Conservation (phyloP, 2,329 filamentous ascomycete species). For the Nemania abortiva region DNA sequence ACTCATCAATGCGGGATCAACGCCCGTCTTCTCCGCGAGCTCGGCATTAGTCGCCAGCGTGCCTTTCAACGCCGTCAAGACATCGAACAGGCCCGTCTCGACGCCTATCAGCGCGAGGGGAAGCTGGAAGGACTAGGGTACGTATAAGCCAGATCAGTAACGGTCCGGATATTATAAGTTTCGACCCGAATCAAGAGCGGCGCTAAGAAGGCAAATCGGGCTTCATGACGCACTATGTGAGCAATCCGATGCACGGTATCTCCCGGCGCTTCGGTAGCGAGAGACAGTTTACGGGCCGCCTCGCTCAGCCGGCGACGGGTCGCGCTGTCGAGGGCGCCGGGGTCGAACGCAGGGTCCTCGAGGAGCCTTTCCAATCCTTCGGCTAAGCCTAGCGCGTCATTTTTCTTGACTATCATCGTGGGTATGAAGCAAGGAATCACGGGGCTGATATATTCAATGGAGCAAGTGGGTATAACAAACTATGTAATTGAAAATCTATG, state of each 20-base stretch:
- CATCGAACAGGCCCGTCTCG: slow-evolving; percentile 35
- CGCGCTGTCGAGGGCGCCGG: slow-evolving; percentile 29
- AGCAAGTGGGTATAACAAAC: no score
- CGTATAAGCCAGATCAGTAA: slow-evolving; percentile 9
- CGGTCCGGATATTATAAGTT: background rate
- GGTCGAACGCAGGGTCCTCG: slow-evolving; percentile 30
- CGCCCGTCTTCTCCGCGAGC: slow-evolving; percentile 30
- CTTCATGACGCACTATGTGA: slow-evolving; percentile 21
- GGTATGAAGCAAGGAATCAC: background rate
- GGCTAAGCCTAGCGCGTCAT: slow-evolving; percentile 27
- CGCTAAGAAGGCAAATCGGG: background rate
- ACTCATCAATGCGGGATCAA: slow-evolving; percentile 41
- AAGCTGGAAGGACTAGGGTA: slow-evolving; percentile 32
- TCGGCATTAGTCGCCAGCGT: slow-evolving; percentile 18
- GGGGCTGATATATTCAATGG: no score
- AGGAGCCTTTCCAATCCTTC: slow-evolving; percentile 34
- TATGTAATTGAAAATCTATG: background rate
- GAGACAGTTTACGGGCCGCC: slow-evolving; percentile 33
- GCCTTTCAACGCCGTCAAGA: slow-evolving; percentile 21
- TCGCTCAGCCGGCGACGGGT: slow-evolving; percentile 36
- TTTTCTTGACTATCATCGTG: slow-evolving; percentile 24
- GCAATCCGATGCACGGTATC: slow-evolving; percentile 36
- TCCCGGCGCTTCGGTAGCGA: slow-evolving; percentile 31
- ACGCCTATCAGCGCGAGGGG: slow-evolving; percentile 35
- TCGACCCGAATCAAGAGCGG: no score